phyloP scores from a whole-genome alignment of 371 early-diverging fungal species.

The Mortierella sp. region DNA sequence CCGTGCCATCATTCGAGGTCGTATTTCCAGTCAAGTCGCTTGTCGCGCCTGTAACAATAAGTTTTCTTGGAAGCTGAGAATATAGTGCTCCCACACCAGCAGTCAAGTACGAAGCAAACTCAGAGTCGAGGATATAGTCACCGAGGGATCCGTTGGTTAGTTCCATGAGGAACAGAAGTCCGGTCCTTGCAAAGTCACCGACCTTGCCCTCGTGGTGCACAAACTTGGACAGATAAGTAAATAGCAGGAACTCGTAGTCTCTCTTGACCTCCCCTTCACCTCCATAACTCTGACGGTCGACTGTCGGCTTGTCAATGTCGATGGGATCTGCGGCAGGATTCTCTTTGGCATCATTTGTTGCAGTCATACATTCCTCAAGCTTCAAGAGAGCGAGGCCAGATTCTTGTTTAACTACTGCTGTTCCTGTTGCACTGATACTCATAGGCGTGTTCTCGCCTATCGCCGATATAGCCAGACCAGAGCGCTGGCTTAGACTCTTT shows the following conservation, averaged over 20 bases:
- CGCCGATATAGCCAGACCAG: conserved; percentile 12
- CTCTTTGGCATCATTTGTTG: neutral
- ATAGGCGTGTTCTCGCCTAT: neutral
- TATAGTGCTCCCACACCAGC: conserved; percentile 91
- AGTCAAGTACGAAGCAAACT: conserved; percentile 83
- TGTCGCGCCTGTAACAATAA: conserved; percentile 61
- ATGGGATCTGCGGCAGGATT: neutral
- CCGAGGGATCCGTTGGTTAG: conserved; percentile 79
- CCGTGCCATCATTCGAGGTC: conserved; percentile 3
- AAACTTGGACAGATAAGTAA: conserved; percentile 85
- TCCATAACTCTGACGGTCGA: neutral
- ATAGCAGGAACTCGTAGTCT: conserved; percentile 84
- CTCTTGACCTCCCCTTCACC: conserved; percentile 27
- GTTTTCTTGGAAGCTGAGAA: conserved; percentile 89
- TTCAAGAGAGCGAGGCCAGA: neutral
- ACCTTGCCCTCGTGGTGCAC: conserved; percentile 88
- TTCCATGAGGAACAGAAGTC: conserved; percentile 86
- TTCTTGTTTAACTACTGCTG: neutral
- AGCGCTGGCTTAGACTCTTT: conserved; percentile 21
- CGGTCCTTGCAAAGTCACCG: conserved; percentile 91
- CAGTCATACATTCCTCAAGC: neutral
- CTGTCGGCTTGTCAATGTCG: neutral
- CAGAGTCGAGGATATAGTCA: conserved; percentile 80
- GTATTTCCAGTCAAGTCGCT: neutral
- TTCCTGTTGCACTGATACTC: neutral